A percentile compares a stretch with the other conserved stretches of the same genome.
phyloP scores from a whole-genome alignment of 805 yeast species.

The Monosporozyma unispora region DNA sequence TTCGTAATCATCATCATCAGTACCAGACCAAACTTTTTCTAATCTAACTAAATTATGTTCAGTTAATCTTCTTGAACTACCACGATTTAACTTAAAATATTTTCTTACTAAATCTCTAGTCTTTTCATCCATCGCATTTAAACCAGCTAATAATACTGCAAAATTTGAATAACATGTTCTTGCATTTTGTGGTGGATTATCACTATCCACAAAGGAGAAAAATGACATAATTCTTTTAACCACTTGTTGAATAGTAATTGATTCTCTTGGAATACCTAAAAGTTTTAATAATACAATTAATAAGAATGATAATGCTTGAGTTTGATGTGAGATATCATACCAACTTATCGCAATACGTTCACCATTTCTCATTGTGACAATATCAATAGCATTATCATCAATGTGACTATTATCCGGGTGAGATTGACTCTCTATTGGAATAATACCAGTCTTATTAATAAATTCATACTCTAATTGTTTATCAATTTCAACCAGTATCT shows the following conservation, averaged over 20 bases:
- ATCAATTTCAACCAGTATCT: slow-evolving; percentile 28
- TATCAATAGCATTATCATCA: slow-evolving; percentile 29
- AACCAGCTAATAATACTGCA: slow-evolving; percentile 30
- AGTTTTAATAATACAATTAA: slow-evolving; percentile 27
- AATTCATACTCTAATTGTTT: slow-evolving; percentile 29
- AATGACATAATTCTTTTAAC: slow-evolving; percentile 27
- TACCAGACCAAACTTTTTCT: slow-evolving; percentile 30
- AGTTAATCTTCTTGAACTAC: slow-evolving; percentile 26
- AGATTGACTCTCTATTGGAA: slow-evolving; percentile 26
- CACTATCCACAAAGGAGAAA: slow-evolving; percentile 27
- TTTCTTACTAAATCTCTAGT: slow-evolving; percentile 25
- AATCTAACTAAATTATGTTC: slow-evolving; percentile 28
- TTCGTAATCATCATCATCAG: slow-evolving; percentile 22
- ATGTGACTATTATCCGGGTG: slow-evolving; percentile 29
- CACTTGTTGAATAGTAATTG: slow-evolving; percentile 28
- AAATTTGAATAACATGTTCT: slow-evolving; percentile 32
- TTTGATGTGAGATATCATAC: slow-evolving; percentile 33
- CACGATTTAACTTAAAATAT: slow-evolving; percentile 27
- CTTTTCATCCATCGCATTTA: slow-evolving; percentile 29
- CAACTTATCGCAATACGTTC: slow-evolving; percentile 29
- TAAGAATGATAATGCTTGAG: slow-evolving; percentile 29
- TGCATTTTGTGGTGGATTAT: slow-evolving; percentile 29
- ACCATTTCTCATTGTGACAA: slow-evolving; percentile 22
- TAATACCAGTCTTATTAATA: slow-evolving; percentile 29
- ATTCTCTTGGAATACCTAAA: slow-evolving; percentile 28